Percentiles rank a stretch among this genome's conserved stretches.
Conservation (phyloP, 192 early-diverging fungal species). For the Backusella tuberculispora region DNA sequence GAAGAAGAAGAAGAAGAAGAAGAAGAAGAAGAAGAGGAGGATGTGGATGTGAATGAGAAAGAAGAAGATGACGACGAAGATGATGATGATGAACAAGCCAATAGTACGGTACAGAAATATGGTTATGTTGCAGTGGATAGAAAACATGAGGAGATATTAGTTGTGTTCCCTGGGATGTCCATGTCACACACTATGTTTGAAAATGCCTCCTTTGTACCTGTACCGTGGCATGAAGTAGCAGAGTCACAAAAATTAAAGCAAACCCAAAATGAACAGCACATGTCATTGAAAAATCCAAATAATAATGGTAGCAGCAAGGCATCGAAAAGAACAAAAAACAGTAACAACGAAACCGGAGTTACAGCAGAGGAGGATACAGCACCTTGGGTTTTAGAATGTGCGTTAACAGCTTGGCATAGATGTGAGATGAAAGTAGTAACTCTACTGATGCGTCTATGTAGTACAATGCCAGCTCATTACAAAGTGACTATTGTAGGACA, state of each 20-base stretch:
- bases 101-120: not conserved
- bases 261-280: not conserved
- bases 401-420: conserved; percentile 30
- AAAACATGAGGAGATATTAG: conserved; percentile 32
- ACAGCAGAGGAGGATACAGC: not conserved
- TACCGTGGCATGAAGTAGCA: conserved; percentile 33
- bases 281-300: not conserved
- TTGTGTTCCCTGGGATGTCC: conserved; percentile 27
- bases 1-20: not conserved
- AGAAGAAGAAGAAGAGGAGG: not conserved
- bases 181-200: conserved; percentile 18
- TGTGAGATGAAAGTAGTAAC: conserved; percentile 37
- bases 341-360: not conserved
- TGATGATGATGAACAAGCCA: not conserved
- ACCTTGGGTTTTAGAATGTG: conserved; percentile 30
- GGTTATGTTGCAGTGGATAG: conserved; percentile 32
- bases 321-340: not conserved
- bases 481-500: conserved; percentile 33
- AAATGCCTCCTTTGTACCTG: conserved; percentile 20
- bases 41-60: not conserved
- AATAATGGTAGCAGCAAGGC: not conserved
- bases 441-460: conserved; percentile 31
- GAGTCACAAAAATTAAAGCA: not conserved
- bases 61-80: not conserved
- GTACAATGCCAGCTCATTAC: conserved; percentile 28